A percentile compares a stretch with the other conserved stretches of the same genome.
Conservation (phyloP, 306 rosid genomes). For the Ziziphus jujuba region DNA sequence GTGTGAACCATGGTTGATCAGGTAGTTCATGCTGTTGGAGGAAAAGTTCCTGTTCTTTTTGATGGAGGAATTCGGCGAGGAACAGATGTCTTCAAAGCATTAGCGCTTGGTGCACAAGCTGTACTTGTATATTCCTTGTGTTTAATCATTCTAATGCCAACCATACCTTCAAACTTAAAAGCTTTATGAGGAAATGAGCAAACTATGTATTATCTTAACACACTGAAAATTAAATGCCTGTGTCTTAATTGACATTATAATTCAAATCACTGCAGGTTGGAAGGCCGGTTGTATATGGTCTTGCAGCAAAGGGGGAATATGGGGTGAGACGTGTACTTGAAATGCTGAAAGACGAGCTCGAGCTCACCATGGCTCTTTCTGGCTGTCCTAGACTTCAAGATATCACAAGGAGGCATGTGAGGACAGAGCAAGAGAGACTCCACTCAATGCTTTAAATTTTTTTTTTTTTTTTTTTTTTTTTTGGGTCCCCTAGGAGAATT, state of each 20-base stretch:
- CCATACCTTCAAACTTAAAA: no score
- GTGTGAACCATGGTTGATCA: conserved; percentile 9
- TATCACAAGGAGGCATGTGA: conserved; percentile 51
- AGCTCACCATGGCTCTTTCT: conserved; percentile 53
- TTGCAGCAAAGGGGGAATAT: conserved; percentile 53
- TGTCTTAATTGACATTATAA: neutral
- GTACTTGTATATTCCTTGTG: conserved; percentile 50
- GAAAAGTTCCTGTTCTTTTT: conserved; percentile 55
- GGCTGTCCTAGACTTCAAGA: conserved; percentile 48
- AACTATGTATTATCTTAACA: neutral
- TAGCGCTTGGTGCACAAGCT: conserved; percentile 68
- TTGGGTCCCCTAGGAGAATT: no score
- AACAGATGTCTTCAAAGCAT: conserved; percentile 63
- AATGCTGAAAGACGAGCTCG: conserved; percentile 57
- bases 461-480: no score
- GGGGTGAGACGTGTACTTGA: conserved; percentile 51
- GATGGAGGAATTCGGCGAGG: conserved; percentile 69
- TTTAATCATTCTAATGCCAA: neutral
- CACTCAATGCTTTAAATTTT: conserved; percentile 45
- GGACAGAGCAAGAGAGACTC: conserved; percentile 31
- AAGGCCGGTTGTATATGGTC: conserved; percentile 48
- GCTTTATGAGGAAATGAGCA: no score
- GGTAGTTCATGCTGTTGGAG: conserved; percentile 53
- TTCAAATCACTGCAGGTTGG: conserved; percentile 42
- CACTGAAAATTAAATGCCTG: neutral